Percentiles rank a stretch among this genome's conserved stretches.
phyloP scores from a whole-genome alignment of 352 stramenopile genomes.

The Phytophthora ohioensis region DNA sequence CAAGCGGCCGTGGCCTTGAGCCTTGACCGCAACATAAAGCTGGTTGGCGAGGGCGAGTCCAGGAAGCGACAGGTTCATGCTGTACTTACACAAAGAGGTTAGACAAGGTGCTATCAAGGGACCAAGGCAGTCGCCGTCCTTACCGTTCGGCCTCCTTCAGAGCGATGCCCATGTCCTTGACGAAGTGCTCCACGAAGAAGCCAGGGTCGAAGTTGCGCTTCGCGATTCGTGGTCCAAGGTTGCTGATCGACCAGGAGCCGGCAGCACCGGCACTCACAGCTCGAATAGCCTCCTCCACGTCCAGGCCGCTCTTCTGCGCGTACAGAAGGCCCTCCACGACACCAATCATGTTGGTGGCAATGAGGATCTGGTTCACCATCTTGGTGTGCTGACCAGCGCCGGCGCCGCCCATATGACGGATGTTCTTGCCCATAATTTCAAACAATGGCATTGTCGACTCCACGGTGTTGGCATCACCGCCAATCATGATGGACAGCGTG shows the following conservation, averaged over 20 bases:
- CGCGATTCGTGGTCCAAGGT: constrained; percentile 89
- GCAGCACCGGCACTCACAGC: constrained; percentile 88
- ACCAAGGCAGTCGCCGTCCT: background rate
- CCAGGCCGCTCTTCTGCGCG: constrained; percentile 83
- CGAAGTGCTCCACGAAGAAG: constrained; percentile 92
- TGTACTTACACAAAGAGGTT: constrained; percentile 23
- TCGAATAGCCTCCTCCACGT: constrained; percentile 88
- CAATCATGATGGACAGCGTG: constrained; percentile 93
- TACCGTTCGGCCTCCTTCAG: constrained; percentile 83
- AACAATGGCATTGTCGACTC: constrained; percentile 84
- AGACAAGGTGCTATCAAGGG: background rate
- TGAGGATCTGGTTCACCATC: constrained; percentile 94
- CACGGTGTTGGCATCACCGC: constrained; percentile 80
- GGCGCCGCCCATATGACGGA: constrained; percentile 87
- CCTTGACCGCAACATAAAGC: constrained; percentile 88
- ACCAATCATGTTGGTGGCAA: constrained; percentile 92
- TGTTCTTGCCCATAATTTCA: constrained; percentile 92
- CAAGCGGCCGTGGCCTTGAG: constrained; percentile 81
- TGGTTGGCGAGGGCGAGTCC: constrained; percentile 89
- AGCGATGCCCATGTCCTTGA: constrained; percentile 93
- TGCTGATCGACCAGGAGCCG: constrained; percentile 92
- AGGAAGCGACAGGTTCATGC: constrained; percentile 89
- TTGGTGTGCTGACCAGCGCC: constrained; percentile 91
- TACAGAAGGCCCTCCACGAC: constrained; percentile 91
- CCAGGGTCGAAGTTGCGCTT: constrained; percentile 91